Percentiles rank a stretch among this genome's conserved stretches.
Conservation (phyloP, 2,329 filamentous ascomycete genomes). For the Pseudogymnoascus destructans region DNA sequence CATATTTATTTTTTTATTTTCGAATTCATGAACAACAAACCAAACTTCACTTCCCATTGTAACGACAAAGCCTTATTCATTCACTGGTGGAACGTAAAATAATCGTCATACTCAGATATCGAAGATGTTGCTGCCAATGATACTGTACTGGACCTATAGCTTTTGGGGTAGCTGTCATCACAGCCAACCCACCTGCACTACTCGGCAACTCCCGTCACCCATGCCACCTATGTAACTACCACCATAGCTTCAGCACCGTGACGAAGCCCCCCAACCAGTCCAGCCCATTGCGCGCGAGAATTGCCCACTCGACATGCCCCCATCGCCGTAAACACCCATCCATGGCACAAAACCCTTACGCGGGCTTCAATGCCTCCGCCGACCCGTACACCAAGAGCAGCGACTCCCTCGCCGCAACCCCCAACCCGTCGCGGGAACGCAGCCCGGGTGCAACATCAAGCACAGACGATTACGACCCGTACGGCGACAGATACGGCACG, state of each 20-base stretch:
- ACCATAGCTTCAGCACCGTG: not conserved
- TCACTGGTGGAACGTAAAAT: not conserved
- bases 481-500: conserved; percentile 21
- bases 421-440: conserved; percentile 11
- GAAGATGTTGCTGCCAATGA: not conserved
- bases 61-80: not conserved
- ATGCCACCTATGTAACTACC: not conserved
- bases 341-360: conserved; percentile 26
- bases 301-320: not conserved
- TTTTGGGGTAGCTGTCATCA: not conserved
- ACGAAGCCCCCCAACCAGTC: not conserved
- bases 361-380: conserved; percentile 18
- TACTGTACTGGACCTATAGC: not conserved
- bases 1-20: not conserved
- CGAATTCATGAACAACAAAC: not conserved
- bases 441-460: conserved; percentile 10
- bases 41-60: not conserved
- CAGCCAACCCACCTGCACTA: not conserved
- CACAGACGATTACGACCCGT: conserved; percentile 24
- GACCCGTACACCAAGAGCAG: conserved; percentile 22
- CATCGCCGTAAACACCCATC: not conserved
- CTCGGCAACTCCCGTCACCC: conserved; percentile 1
- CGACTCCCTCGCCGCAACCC: conserved; percentile 18
- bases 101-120: not conserved
- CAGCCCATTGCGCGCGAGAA: not conserved